Evolutionary conservation across 1,139 yeast species (phyloP), one percentile per base, ranked within the genome.

Genomic region (Hansenula lynferdii): DNA sequence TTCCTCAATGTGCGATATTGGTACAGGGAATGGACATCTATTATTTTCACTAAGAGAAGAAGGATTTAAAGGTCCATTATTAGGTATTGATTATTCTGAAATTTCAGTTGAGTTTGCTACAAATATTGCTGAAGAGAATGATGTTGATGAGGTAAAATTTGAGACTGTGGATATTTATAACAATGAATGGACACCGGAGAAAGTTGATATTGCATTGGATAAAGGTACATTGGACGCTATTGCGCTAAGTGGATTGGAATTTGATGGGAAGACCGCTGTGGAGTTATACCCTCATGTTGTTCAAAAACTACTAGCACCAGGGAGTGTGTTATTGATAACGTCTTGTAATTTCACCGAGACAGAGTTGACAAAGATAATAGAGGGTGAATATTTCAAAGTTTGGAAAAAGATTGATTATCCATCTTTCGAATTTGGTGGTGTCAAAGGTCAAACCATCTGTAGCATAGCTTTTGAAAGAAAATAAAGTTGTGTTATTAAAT

Each of bases 181-280:
- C 31, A 32, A 40, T 3, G 15, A 22, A 1, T 49, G 54, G 54
- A 31, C 29, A 2, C 50, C 52, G n/a, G 37, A 42, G 1, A 34
- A 64, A 28, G 89, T 75, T 62, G 95, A 90, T 53, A 60, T 92
- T 6, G 74, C 90, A 3, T 64, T 90, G 30, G 99, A 92, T 60
- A 92, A 92, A 57, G 98, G 99, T 9, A 92, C 99, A 0, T 64
- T 94, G 30, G 99, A 92, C 64, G 98, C 99, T 6, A 92, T 94
- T 47, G 97, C 97, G 0, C 69, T 92, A 36, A 85, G 87, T 53
- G 87, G 84, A 32, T 54, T 78, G 28, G 56, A 53, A 18, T 71
- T 66, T 36, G 72, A 67, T 5, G 58, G 58, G 8, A 56, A 57
- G 32, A 57, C 64, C 6, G 56, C 63, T 3, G 62, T 61, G 6